Base-by-base conservation (phyloP, 1,139 yeast species). In the Sugiyamaella neomexicana region DNA sequence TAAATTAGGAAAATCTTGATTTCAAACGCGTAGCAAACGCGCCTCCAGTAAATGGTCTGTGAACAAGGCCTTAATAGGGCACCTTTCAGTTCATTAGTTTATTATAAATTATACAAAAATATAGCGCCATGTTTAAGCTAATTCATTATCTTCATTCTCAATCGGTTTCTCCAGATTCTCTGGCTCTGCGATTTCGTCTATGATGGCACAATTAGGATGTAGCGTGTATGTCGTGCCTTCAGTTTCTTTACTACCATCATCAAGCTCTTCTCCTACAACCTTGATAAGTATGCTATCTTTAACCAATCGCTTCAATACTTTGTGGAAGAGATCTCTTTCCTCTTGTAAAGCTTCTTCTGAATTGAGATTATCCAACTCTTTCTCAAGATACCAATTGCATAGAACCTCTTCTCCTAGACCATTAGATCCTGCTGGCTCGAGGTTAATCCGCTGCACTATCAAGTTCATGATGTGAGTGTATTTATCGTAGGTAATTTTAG, bases 271-370 rank as follows among this genome's bases (percentile, higher is more conserved):
- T 49, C 89, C 90, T 32, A 82, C 81, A 48, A 95, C 84, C 63
- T 83, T 85, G 89, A 93, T 83, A 65, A 93, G 77, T 43, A 93
- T 83, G 65, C 88, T 82, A 67, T 93, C 98, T 68, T 86, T 87
- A 25, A 86, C 96, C 65, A 95, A 79, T 63, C 95, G 79, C 69
- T 83, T 86, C 67, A 93, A 75, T 13, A 95, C 97, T 70, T 89
- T 93, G 62, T 77, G 80, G 1, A 90, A 89, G 54, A 89, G 76
- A 49, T 79, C 80, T 59, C 87, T 76, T 68, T 91, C 97, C 15
- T 73, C 75, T 73, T 84, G 81, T 65, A 84, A 86, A 51, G 87
- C 89, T 47, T 79, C 82, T 64, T 86, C 96, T 2, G 86, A 78
- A 31, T 80, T 76, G 45, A 93, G 75, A 54, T 82, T 85, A 58